Percentiles rank a stretch among this genome's conserved stretches.
phyloP scores from a whole-genome alignment of 441 rosid species.

The Gossypium aridum region DNA sequence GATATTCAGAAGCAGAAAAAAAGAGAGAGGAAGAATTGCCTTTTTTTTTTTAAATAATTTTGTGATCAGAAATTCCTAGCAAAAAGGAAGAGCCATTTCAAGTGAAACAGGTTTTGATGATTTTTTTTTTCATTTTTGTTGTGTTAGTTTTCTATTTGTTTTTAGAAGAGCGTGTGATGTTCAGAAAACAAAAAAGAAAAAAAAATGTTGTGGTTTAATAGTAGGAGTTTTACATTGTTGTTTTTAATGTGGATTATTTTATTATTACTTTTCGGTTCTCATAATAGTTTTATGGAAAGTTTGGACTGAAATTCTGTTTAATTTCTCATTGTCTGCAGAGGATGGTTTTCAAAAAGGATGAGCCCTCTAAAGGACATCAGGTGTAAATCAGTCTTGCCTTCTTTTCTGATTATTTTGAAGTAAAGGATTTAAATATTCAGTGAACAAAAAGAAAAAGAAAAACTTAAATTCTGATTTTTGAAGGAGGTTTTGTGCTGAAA shows the following conservation, averaged over 20 bases:
- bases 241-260: not conserved
- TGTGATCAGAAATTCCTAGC: constrained; percentile 18
- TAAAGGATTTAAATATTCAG: not conserved
- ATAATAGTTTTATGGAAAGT: not conserved
- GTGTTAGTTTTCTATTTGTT: not conserved
- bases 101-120: constrained; percentile 17
- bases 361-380: not conserved
- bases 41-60: not conserved
- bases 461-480: not conserved
- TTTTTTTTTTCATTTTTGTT: not conserved
- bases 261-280: not conserved
- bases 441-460: not conserved
- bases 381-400: not conserved
- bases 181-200: not conserved
- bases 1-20: not conserved
- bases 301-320: not conserved
- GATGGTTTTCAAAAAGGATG: constrained; percentile 4
- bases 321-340: not conserved
- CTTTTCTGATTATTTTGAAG: not conserved
- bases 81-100: constrained; percentile 33
- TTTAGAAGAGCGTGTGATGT: not conserved
- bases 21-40: not conserved
- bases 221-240: not conserved
- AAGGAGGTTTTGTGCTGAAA: constrained; percentile 1
- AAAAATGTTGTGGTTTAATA: not conserved